Base-by-base conservation (phyloP, 2,329 filamentous ascomycete genomes). In the Didymella glomerata region DNA sequence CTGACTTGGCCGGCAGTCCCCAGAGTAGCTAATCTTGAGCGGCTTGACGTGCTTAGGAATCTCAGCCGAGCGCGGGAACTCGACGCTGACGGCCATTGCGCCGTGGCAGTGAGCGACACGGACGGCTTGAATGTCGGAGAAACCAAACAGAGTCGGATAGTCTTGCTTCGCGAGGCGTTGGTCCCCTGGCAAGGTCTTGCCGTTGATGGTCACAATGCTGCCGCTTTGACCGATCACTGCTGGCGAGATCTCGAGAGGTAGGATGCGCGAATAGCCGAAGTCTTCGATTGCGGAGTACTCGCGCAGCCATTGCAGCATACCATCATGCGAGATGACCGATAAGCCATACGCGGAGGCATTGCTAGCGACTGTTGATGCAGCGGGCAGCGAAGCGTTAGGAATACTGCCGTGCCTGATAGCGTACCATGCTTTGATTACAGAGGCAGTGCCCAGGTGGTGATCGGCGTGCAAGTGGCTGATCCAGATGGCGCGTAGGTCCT, bases 401-500 rank as follows among this genome's bases (percentile, higher is more conserved):
- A 75, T 62, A 22, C 70, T 61, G 28, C 68, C 66, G 66, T 86
- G 84, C 20, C 82, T 82, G 42, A 88, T 83, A 54, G 81, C 69
- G 65, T 91, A 87, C 91, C 93, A 97, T 6, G 90, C 91, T 69
- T 86, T 88, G 70, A 98, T 86, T n/a, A 98, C 81, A 6, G 88
- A 86, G n/a, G 86, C 83, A 1, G 88, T 91, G 27, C 95, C 95
- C 20, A 99, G 85, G 73, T 98, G 95, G 78, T 99, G 95, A 78
- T 99, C 95, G 4, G 95, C 95, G 77, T 99, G 95, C 62, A 96
- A 82, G 79, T 99, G 95, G 76, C 92, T 96, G 78, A 99, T 95
- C 87, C 92, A 96, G 63, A 99, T 89, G 66, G 88, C 86, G 53
- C 88, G 89, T 42, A 99, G 82, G 63, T 96, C 88, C 59, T 82